These are phyloP conservation scores for Phialophora verrucosa DNA, from an alignment of 2,329 filamentous ascomycete genomes.

Conservation along the genomic window DNA sequence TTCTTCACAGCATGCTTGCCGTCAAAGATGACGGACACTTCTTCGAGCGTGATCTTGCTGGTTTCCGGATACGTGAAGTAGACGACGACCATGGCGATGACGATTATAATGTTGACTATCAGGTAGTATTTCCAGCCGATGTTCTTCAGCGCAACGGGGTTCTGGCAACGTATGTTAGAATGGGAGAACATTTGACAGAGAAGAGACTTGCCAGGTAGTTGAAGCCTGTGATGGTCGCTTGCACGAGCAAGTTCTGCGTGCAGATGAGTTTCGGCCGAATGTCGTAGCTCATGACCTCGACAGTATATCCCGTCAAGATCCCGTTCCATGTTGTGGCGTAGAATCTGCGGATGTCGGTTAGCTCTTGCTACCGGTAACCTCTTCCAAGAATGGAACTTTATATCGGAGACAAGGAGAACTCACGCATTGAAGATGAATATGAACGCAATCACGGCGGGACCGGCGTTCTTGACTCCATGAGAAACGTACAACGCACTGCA, in stretches of 20 bases:
- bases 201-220: slow-evolving; percentile 43
- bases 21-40: slow-evolving; percentile 23
- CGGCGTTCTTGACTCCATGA: slow-evolving; percentile 22
- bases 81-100: slow-evolving; percentile 41
- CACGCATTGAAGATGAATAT: slow-evolving; percentile 27
- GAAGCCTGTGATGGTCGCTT: slow-evolving; percentile 37
- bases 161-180: slow-evolving; percentile 25
- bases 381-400: not conserved
- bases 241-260: slow-evolving; percentile 25
- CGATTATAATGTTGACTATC: slow-evolving; percentile 51
- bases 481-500: slow-evolving; percentile 24
- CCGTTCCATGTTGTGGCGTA: slow-evolving; percentile 26
- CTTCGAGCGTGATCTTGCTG: slow-evolving; percentile 21
- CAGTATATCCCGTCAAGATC: slow-evolving; percentile 23
- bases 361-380: not conserved
- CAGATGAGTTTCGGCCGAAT: slow-evolving; percentile 27
- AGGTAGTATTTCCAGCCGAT: slow-evolving; percentile 57
- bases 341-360: not conserved
- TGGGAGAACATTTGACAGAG: not conserved
- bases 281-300: slow-evolving; percentile 29
- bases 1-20: slow-evolving; percentile 26
- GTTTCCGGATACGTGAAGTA: slow-evolving; percentile 44
- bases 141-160: slow-evolving; percentile 46
- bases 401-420: not conserved
- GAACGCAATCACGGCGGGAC: slow-evolving; percentile 24